phyloP scores from a whole-genome alignment of 1,284 basidiomycete genomes.

The Marasmius tenuissimus region DNA sequence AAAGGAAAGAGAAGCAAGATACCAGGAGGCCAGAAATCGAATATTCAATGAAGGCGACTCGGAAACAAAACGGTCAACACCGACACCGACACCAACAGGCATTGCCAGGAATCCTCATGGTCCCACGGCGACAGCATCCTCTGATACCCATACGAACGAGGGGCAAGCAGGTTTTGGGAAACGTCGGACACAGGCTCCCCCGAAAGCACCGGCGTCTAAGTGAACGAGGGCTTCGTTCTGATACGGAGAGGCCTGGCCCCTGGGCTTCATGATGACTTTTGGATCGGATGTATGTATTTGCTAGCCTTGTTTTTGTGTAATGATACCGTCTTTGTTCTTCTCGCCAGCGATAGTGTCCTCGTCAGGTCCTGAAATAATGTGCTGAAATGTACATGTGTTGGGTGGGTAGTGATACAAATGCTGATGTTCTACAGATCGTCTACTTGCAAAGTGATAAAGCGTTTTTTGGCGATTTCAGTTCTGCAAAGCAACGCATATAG shows the following conservation, averaged over 20 bases:
- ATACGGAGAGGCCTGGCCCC: not conserved
- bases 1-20: slow-evolving; percentile 41
- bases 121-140: not conserved
- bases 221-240: not conserved
- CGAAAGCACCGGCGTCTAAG: not conserved
- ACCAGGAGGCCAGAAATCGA: slow-evolving; percentile 42
- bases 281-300: not conserved
- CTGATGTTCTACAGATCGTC: too few relatives aligned
- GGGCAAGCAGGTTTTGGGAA: not conserved
- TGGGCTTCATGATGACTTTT: not conserved
- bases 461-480: not conserved
- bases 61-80: not conserved
- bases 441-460: not conserved
- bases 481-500: not conserved
- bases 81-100: not conserved
- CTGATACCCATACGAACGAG: not conserved
- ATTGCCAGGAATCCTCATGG: not conserved
- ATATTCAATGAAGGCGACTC: slow-evolving; percentile 35
- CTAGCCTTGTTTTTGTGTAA: not conserved
- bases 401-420: too few relatives aligned
- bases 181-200: not conserved
- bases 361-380: too few relatives aligned
- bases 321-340: not conserved
- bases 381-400: too few relatives aligned
- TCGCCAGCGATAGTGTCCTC: too few relatives aligned